phyloP scores from a whole-genome alignment of 768 basidiomycete species.

The Mrakia gelida region DNA sequence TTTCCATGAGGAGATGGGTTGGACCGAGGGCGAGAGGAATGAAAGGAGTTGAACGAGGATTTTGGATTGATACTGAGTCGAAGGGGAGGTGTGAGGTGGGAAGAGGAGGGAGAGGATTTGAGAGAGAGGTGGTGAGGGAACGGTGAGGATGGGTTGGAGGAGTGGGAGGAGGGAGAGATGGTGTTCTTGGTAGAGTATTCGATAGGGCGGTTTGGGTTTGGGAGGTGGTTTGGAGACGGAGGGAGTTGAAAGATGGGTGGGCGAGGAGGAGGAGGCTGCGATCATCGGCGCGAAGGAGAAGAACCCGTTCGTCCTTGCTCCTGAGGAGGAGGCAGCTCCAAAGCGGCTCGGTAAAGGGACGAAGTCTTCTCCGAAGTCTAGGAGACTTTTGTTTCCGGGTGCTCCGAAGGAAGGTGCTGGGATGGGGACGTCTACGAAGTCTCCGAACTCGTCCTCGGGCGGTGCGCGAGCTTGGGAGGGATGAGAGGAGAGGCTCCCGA shows the following conservation, averaged over 20 bases:
- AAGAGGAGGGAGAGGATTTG: slow-evolving; percentile 55
- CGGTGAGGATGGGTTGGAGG: slow-evolving; percentile 56
- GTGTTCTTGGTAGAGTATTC: slow-evolving; percentile 58
- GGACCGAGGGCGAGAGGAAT: slow-evolving; percentile 66
- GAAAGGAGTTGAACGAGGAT: slow-evolving; percentile 65
- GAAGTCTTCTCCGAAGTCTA: slow-evolving; percentile 43
- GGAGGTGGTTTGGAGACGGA: slow-evolving; percentile 44
- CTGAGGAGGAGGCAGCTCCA: slow-evolving; percentile 27
- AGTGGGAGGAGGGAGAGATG: slow-evolving; percentile 63
- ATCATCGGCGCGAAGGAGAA: slow-evolving; percentile 39
- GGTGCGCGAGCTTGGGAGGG: background rate
- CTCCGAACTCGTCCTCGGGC: slow-evolving; percentile 45
- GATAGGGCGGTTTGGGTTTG: slow-evolving; percentile 47
- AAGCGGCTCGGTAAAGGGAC: slow-evolving; percentile 41
- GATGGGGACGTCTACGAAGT: slow-evolving; percentile 36
- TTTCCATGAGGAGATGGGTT: slow-evolving; percentile 67
- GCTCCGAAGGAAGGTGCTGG: background rate
- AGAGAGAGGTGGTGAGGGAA: slow-evolving; percentile 55
- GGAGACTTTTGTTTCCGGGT: slow-evolving; percentile 36
- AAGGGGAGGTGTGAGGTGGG: slow-evolving; percentile 47
- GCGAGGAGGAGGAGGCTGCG: slow-evolving; percentile 30
- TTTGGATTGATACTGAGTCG: slow-evolving; percentile 55
- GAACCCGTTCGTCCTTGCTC: slow-evolving; percentile 41
- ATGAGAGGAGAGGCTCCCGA: background rate
- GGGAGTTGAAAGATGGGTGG: slow-evolving; percentile 36